Conservation (phyloP, 441 rosid genomes). For the Aquilaria agallochum region DNA sequence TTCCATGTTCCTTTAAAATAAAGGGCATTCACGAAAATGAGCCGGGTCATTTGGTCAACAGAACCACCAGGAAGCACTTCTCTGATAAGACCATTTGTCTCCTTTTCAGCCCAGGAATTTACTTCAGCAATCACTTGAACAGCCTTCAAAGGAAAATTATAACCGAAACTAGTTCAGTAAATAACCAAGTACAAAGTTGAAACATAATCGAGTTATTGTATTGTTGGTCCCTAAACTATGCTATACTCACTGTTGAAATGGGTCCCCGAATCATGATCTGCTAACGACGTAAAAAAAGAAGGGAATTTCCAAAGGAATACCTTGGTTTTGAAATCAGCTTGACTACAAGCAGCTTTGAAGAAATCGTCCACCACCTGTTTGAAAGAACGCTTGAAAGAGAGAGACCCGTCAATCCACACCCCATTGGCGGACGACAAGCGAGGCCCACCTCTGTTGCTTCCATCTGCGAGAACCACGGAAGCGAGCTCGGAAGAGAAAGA, state of each 20-base stretch:
- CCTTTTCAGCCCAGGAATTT: slow-evolving; percentile 69
- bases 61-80: slow-evolving; percentile 64
- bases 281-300: neutral
- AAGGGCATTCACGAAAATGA: slow-evolving; percentile 70
- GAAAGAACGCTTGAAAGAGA: slow-evolving; percentile 51
- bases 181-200: no score
- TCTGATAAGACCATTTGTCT: slow-evolving; percentile 62
- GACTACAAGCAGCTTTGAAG: slow-evolving; percentile 54
- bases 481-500: slow-evolving; percentile 53
- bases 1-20: slow-evolving; percentile 83
- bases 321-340: slow-evolving; percentile 67
- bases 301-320: slow-evolving; percentile 16
- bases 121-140: slow-evolving; percentile 53
- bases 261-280: no score
- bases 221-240: neutral
- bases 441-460: slow-evolving; percentile 57
- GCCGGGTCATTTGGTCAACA: slow-evolving; percentile 40
- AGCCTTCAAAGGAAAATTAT: slow-evolving; percentile 32
- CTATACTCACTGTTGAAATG: neutral
- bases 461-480: slow-evolving; percentile 59
- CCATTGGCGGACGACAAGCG: slow-evolving; percentile 52
- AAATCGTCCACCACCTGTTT: slow-evolving; percentile 40
- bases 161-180: slow-evolving; percentile 9
- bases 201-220: no score
- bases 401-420: slow-evolving; percentile 60